A percentile compares a stretch with the other conserved stretches of the same genome.
Conservation (phyloP, 306 rosid genomes). For the Acacia confusa region DNA sequence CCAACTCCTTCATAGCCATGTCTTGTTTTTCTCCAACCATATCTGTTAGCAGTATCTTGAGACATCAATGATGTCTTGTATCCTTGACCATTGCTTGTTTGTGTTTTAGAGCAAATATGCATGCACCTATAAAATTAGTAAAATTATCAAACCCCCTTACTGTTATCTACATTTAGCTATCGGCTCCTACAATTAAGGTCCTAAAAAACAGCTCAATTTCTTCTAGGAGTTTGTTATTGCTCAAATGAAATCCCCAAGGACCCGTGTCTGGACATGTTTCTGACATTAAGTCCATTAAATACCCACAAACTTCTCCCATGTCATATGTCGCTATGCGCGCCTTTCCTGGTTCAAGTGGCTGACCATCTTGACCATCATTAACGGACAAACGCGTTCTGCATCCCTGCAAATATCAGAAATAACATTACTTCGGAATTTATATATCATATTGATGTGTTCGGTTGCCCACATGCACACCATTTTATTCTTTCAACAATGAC, state of each 20-base stretch:
- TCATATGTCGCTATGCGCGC: constrained; percentile 36
- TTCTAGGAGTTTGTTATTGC: constrained; percentile 45
- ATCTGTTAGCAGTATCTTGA: background rate
- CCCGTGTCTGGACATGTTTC: constrained; percentile 38
- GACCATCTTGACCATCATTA: constrained; percentile 37
- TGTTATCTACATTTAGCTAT: background rate
- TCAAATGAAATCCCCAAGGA: constrained; percentile 39
- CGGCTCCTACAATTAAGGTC: constrained; percentile 40
- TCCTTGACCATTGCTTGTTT: background rate
- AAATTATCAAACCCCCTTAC: background rate
- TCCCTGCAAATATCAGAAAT: constrained; percentile 49
- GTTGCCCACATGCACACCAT: background rate
- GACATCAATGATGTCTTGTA: background rate
- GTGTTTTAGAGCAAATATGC: too few species aligned
- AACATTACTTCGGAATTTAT: constrained; percentile 18
- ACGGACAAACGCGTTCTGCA: constrained; percentile 61
- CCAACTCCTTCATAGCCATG: background rate
- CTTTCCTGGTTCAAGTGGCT: constrained; percentile 39
- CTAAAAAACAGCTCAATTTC: constrained; percentile 72
- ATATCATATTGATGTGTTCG: constrained; percentile 2
- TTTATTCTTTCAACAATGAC: background rate
- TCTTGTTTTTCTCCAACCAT: background rate
- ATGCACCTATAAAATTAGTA: background rate
- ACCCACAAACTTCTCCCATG: constrained; percentile 53
- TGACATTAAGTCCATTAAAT: constrained; percentile 68